Base-by-base conservation (phyloP, 2,329 filamentous ascomycete genomes). In the Clarireedia homoeocarpa region DNA sequence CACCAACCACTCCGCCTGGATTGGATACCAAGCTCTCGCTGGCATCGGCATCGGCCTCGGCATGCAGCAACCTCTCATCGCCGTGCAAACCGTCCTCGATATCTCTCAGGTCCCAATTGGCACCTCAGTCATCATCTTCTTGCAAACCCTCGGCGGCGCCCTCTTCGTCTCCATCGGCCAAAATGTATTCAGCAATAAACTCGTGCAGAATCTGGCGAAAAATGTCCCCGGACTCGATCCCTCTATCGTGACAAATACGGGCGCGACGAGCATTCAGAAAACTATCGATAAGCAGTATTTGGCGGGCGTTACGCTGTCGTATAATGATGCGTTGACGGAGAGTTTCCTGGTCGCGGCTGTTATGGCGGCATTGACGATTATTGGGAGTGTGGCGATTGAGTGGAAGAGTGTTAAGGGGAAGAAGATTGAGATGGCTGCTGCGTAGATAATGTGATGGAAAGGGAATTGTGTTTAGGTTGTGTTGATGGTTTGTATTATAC, bases 241-340 rank as follows among this genome's bases (percentile, higher is more conserved):
- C 1, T 55, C 66, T 15, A 59, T 63, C 5, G 75, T 82, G 40
- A 69, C 79, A 55, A 70, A 67, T 6, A 74, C 71, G 6, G 80
- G 80, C 30, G 79, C 77, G n/a, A 89, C 85, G 0, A 77, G 82
- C 48, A 73, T 91, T 23, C 77, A 78, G 58, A 66, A 72, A 0
- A 67, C 73, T 2, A 79, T 89, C 26, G 72, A 77, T 0, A 61
- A 70, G 0, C 63, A 80, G 58, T 79, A 75, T 57, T 67, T 84
- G 4, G 65, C 68, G 2, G 71, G 73, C 0, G 83, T 91, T 7
- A 72, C 84, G 1, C 60, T 72, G 0, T 85, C 83, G 0, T 85
- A 85, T 69, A 84, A 83, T 61, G 60, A 70, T 15, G 76, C 80
- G 0, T 65, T 85, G 20, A 76, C 73, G 4, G 67, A 76, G 56